These are phyloP conservation scores for Westerdykella ornata DNA, from an alignment of 2,329 filamentous ascomycete species.

Conservation along the genomic window DNA sequence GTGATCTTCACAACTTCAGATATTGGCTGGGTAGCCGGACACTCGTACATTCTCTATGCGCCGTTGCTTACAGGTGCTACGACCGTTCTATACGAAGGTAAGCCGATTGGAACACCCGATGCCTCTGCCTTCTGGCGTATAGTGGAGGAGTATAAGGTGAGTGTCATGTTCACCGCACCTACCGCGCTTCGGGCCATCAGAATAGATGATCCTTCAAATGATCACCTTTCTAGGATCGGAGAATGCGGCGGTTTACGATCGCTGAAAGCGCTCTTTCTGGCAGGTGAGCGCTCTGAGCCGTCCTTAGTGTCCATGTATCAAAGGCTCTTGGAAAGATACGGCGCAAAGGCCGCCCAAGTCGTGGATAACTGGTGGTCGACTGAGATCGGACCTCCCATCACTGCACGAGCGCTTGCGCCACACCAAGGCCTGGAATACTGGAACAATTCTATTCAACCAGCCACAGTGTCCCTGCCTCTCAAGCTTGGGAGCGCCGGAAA, in stretches of 20 bases:
- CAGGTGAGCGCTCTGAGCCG: conserved; percentile 80
- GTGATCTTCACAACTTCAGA: too few relatives aligned
- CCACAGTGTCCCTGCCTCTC: conserved; percentile 48
- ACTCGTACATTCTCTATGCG: too few relatives aligned
- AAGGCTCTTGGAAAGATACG: conserved; percentile 57
- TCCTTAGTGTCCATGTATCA: conserved; percentile 72
- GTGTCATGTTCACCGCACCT: conserved; percentile 72
- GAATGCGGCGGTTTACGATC: conserved; percentile 59
- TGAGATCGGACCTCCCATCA: conserved; percentile 58
- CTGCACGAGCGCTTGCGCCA: conserved; percentile 54
- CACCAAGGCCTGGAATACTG: conserved; percentile 49
- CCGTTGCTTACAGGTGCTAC: too few relatives aligned
- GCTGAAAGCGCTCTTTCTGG: conserved; percentile 67
- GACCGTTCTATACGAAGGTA: too few relatives aligned
- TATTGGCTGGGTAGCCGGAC: too few relatives aligned
- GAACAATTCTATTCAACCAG: conserved; percentile 18
- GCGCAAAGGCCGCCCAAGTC: conserved; percentile 53
- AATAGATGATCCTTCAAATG: conserved; percentile 69
- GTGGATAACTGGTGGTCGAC: conserved; percentile 66
- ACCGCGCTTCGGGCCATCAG: conserved; percentile 76
- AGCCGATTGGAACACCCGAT: conserved; percentile 76
- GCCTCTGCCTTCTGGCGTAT: conserved; percentile 78
- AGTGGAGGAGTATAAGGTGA: conserved; percentile 71
- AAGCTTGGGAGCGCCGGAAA: conserved; percentile 80
- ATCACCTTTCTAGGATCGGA: conserved; percentile 54